Evolutionary conservation across 768 basidiomycete genomes (phyloP), one percentile per base, ranked within the genome.

Genomic region (Inosperma sp.): DNA sequence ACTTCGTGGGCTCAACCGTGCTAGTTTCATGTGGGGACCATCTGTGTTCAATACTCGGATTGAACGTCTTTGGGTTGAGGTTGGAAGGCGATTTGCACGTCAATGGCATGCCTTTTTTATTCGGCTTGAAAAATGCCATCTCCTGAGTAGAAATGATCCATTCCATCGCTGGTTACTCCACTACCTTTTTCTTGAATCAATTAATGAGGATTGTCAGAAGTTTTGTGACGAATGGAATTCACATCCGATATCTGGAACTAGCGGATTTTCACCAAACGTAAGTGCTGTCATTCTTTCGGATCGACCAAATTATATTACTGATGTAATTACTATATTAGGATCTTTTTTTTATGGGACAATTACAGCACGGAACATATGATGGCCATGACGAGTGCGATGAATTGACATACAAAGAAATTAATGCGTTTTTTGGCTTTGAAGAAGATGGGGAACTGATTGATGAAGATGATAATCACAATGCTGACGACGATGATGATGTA

Each of bases 51-150:
- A 79, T 48, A 70, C 70, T 0, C 58, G 66, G 0, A 77, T 78
- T 51, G 76, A 79, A 53, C 45, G 64, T 0, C 58, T 78, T 0
- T 77, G 75, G 75, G 65, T 74, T 12, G 74, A 78, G 40, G 62
- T 73, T 31, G 71, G 73, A 0, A 36, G 49, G 0, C 65, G 72
- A 7, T 78, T 78, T 65, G 68, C 58, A 0, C 58, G 63, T 3
- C 35, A 23, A 12, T 79, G 77, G 77, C 31, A 63, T 1, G 72
- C 65, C 0, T 77, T 78, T 51, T 79, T 79, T 37, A 54, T 41
- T 0, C 57, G 59, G 0, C 63, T 78, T 0, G 74, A 74, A 31
- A n/a, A 52, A 2, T 44, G 64, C 1, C 72, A 77, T 52, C 19
- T 39, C 1, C 65, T 79, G 0, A 58, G 76, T 36, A 19, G 51